phyloP scores from a whole-genome alignment of 2,329 filamentous ascomycete genomes.

The Neofusicoccum laricinum region DNA sequence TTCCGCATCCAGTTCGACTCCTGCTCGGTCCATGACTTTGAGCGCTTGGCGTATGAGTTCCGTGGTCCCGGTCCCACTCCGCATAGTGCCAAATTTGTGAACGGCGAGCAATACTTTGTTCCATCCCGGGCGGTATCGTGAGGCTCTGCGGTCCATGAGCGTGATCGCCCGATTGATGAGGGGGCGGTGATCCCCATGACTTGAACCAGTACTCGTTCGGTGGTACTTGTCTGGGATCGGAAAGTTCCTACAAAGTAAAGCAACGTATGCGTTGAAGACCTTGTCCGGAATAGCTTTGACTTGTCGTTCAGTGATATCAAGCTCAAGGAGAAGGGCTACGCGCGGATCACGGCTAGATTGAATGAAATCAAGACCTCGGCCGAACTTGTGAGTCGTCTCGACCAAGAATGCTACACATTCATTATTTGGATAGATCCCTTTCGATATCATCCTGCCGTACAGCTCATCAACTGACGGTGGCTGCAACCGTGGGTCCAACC shows the following conservation, averaged over 20 bases:
- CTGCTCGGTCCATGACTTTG: not conserved
- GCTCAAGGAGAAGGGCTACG: not conserved
- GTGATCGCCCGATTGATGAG: conserved; percentile 23
- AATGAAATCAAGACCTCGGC: not conserved
- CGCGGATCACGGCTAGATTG: not conserved
- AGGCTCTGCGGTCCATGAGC: conserved; percentile 23
- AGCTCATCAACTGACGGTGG: conserved; percentile 60
- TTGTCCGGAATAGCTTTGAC: conserved; percentile 31
- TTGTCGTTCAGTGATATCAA: conserved; percentile 16
- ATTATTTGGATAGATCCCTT: conserved; percentile 49
- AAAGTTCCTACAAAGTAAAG: conserved; percentile 45
- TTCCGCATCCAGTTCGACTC: conserved; percentile 5
- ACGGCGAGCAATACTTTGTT: conserved; percentile 23
- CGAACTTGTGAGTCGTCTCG: conserved; percentile 29
- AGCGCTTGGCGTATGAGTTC: not conserved
- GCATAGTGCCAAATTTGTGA: not conserved
- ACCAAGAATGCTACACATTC: conserved; percentile 57
- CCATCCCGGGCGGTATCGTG: conserved; percentile 23
- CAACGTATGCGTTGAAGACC: conserved; percentile 53
- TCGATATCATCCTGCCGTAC: conserved; percentile 56
- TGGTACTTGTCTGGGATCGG: conserved; percentile 24
- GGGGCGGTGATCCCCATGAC: not conserved
- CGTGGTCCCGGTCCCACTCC: not conserved
- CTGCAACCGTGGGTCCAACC: conserved; percentile 60
- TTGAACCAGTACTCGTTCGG: not conserved